Evolutionary conservation across 148 eudicot species (phyloP), one percentile per base, ranked within the genome.

Genomic region (Arbutus unedo): DNA sequence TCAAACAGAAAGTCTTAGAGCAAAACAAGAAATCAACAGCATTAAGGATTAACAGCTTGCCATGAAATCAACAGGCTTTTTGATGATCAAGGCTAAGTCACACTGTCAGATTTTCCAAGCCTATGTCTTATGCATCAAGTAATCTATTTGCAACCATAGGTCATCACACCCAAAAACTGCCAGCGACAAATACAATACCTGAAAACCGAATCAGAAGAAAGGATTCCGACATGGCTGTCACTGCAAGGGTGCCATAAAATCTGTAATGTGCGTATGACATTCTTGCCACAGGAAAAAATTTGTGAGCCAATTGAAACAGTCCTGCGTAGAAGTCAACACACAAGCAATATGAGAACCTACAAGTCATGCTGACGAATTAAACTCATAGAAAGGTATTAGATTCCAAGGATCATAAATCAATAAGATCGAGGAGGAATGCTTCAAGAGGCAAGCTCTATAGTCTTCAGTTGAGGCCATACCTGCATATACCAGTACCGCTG

Each of bases 131-230:
- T 23, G 31, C 14, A 8, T 23, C 7, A 62, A 62, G 38, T 9
- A 19, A 11, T 66, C 43, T 66, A 10, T 66, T 66, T 8, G 45
- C 9, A 60, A 59, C 51, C 45, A 81, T 5, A 82, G 31, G n/a
- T 50, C 15, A 71, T 31, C 50, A 55, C n/a, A 51, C 15, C 62
- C 74, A 57, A 76, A 54, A 79, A 54, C 19, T 41, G 21, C 19
- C 31, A 78, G 74, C 3, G 25, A 57, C 78, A 7, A 50, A 51
- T 44, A 55, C 11, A 49, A 55, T 86, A 96, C 99, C 99, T 94
- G 93, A 96, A 93, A 85, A 94, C 98, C 23, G 94, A 93, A 92
- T 96, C 99, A 54, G 98, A 96, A 79, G 99, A 94, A 66, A 96
- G 93, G 78, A 96, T 85, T 23, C 94, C 99, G 77, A 96, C 76